These are phyloP conservation scores for Brassica nigra DNA, from an alignment of 345 rosid species.

Conservation along the genomic window DNA sequence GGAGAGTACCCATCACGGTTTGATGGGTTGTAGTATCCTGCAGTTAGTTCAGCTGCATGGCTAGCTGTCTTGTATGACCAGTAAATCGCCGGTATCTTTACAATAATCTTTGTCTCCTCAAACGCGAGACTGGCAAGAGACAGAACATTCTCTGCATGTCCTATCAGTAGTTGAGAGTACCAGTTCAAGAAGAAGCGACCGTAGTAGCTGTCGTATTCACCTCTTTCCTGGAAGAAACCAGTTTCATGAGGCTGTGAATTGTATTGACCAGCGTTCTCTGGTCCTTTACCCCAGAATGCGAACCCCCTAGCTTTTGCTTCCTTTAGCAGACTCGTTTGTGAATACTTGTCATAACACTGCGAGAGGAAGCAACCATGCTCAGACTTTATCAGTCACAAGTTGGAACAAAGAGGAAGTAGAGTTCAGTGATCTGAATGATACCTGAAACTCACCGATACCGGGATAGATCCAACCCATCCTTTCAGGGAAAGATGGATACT, in stretches of 20 bases:
- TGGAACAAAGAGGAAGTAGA: conserved; percentile 4
- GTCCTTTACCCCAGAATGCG: conserved; percentile 83
- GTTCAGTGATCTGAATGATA: conserved; percentile 41
- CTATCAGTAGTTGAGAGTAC: conserved; percentile 73
- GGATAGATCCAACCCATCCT: conserved; percentile 95
- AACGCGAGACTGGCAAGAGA: conserved; percentile 83
- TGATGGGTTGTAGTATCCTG: conserved; percentile 85
- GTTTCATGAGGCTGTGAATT: conserved; percentile 93
- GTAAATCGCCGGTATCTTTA: conserved; percentile 88
- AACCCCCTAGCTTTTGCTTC: conserved; percentile 85
- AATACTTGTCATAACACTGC: conserved; percentile 92
- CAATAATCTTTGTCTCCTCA: conserved; percentile 70
- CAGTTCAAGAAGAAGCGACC: conserved; percentile 94
- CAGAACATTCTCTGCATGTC: conserved; percentile 80
- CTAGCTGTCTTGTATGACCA: conserved; percentile 94
- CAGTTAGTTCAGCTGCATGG: conserved; percentile 90
- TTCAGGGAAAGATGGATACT: conserved; percentile 82
- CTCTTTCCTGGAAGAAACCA: conserved; percentile 83
- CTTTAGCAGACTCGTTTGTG: conserved; percentile 62
- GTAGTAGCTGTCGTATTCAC: conserved; percentile 91
- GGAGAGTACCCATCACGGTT: conserved; percentile 87
- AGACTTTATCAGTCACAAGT: conserved; percentile 7
- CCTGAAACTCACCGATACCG: conserved; percentile 99
- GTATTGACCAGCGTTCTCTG: conserved; percentile 88
- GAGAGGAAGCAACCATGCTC: conserved; percentile 9